Evolutionary conservation across 2,329 filamentous ascomycete genomes (phyloP).

Genomic region (Exophiala sideris): DNA sequence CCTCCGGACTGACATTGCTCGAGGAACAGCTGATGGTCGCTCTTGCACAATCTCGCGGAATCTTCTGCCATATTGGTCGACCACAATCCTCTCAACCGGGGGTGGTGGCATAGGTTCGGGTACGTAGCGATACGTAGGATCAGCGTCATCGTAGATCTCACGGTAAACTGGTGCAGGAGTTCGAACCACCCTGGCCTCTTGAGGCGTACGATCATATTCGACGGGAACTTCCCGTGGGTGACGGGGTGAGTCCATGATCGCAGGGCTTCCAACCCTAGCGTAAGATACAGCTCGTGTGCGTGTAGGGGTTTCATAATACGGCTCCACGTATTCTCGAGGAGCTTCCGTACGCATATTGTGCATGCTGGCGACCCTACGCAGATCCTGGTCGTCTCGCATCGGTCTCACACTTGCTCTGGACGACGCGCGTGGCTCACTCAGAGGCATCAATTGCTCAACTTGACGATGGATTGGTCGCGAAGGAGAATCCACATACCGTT

Average conservation of each 20-base stretch:
- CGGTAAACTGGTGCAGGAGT: constrained; percentile 36
- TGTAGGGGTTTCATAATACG: constrained; percentile 27
- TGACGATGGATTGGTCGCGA: constrained; percentile 22
- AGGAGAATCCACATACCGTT: constrained; percentile 27
- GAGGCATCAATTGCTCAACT: constrained; percentile 29
- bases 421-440: constrained; percentile 36
- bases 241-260: constrained; percentile 34
- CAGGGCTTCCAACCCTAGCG: constrained; percentile 37
- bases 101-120: constrained; percentile 44
- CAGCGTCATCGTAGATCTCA: constrained; percentile 42
- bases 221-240: constrained; percentile 34
- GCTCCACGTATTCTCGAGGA: constrained; percentile 44
- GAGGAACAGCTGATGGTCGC: constrained; percentile 33
- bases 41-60: constrained; percentile 60
- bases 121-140: constrained; percentile 41
- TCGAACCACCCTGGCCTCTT: constrained; percentile 43
- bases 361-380: constrained; percentile 47
- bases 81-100: constrained; percentile 64
- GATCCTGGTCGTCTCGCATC: constrained; percentile 41
- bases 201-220: constrained; percentile 38
- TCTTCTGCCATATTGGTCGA: constrained; percentile 79
- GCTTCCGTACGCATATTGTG: constrained; percentile 44
- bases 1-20: constrained; percentile 25
- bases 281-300: constrained; percentile 39
- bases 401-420: constrained; percentile 38